phyloP scores from a whole-genome alignment of 2,329 filamentous ascomycete species.

The Rutstroemia sydowiana region DNA sequence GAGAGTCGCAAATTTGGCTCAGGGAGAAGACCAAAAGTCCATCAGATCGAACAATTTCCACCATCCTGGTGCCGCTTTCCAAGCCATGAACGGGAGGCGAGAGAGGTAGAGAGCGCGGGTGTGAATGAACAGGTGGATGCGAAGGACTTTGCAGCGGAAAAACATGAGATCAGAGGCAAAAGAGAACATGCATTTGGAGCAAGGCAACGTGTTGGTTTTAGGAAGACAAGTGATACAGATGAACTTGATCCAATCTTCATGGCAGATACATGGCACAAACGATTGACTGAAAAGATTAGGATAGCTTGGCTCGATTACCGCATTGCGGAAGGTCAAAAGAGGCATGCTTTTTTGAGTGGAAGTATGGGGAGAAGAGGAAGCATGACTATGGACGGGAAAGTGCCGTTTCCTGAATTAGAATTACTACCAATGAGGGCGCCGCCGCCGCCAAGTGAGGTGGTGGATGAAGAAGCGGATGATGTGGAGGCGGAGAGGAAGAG shows the following conservation, averaged over 20 bases:
- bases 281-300: neutral
- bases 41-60: constrained; percentile 17
- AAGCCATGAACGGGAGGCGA: constrained; percentile 22
- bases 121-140: constrained; percentile 14
- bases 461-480: constrained; percentile 11
- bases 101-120: constrained; percentile 16
- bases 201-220: neutral
- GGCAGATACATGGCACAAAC: constrained; percentile 1
- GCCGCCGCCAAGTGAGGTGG: constrained; percentile 10
- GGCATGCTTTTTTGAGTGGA: neutral
- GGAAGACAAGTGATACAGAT: neutral
- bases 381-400: constrained; percentile 16
- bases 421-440: constrained; percentile 18
- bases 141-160: constrained; percentile 13
- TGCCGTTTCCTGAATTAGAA: constrained; percentile 27
- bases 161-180: constrained; percentile 17
- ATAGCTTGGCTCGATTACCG: constrained; percentile 4
- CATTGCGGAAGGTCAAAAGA: neutral
- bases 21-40: constrained; percentile 19
- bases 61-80: constrained; percentile 24
- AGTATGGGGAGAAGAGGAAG: constrained; percentile 22
- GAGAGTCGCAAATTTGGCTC: constrained; percentile 19
- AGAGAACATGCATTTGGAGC: constrained; percentile 20
- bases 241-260: constrained; percentile 4
- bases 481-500: constrained; percentile 6